Conservation (phyloP, 108 stramenopile genomes). For the Fragilaria crotonensis region DNA sequence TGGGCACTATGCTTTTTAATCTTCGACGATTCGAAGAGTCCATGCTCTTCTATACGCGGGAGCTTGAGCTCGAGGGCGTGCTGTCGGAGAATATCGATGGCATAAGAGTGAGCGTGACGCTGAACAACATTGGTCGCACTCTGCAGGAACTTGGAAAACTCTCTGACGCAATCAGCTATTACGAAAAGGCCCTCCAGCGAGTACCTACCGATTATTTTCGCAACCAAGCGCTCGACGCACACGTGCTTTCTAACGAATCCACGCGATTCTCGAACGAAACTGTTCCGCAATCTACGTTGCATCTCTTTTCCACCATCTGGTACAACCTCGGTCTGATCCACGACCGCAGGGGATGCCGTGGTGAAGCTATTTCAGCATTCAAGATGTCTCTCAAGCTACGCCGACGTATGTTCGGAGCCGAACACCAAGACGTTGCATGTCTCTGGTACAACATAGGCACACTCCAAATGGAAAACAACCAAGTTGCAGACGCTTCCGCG, state of each 20-base stretch:
- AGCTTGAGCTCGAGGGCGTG: constrained; percentile 29
- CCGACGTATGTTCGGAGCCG: constrained; percentile 31
- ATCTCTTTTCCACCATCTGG: constrained; percentile 42
- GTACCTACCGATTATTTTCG: too few species aligned
- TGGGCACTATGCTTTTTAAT: constrained; percentile 46
- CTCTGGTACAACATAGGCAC: constrained; percentile 48
- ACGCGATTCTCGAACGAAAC: too few species aligned
- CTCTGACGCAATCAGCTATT: constrained; percentile 34
- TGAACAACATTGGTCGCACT: constrained; percentile 50
- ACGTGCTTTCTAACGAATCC: too few species aligned
- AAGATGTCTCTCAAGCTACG: constrained; percentile 36
- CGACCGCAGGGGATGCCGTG: constrained; percentile 34
- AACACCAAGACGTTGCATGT: constrained; percentile 43
- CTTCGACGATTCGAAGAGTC: constrained; percentile 26
- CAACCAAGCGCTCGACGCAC: too few species aligned
- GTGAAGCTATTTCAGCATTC: constrained; percentile 36
- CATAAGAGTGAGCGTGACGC: constrained; percentile 32
- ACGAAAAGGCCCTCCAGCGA: constrained; percentile 21
- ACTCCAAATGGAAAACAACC: constrained; percentile 41
- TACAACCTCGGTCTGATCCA: constrained; percentile 52
- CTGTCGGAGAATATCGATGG: constrained; percentile 4
- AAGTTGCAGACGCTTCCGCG: constrained; percentile 28
- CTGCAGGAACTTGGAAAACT: constrained; percentile 35
- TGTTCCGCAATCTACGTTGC: constrained; percentile 20
- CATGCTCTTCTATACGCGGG: constrained; percentile 33